Evolutionary conservation across 83 land plant species (phyloP).

Genomic region (Picea abies): DNA sequence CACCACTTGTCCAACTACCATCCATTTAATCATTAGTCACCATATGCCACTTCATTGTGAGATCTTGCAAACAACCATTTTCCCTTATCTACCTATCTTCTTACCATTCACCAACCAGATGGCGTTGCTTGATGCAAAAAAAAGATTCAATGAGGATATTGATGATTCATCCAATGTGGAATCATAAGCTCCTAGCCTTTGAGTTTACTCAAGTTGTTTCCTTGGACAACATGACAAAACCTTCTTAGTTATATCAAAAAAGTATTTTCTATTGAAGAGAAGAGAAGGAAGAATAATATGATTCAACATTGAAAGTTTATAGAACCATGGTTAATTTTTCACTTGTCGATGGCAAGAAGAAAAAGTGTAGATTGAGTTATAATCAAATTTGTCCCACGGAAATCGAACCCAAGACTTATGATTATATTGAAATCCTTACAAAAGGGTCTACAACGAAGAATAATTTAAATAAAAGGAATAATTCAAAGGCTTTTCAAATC

Average conservation of each 20-base stretch:
- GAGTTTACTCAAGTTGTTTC: constrained; percentile 24
- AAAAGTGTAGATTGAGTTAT: no score
- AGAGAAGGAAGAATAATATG: constrained; percentile 9
- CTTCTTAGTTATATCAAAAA: constrained; percentile 47
- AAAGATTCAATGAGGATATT: constrained; percentile 20
- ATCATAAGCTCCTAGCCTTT: constrained; percentile 30
- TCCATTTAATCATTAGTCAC: no score
- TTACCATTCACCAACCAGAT: constrained; percentile 51
- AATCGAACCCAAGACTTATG: no score
- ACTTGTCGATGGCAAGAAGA: not conserved
- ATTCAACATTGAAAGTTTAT: not conserved
- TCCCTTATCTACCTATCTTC: no score
- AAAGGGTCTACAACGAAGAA: constrained; percentile 11
- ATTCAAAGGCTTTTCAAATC: constrained; percentile 25
- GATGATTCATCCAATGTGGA: constrained; percentile 24
- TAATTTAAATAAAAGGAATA: not conserved
- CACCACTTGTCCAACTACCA: no score
- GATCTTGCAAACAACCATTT: no score
- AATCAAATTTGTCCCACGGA: no score
- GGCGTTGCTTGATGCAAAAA: constrained; percentile 41
- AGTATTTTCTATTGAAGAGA: constrained; percentile 34
- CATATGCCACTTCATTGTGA: no score
- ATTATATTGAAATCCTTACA: not conserved
- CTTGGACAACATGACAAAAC: constrained; percentile 35
- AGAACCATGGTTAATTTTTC: not conserved